A percentile compares a stretch with the other conserved stretches of the same genome.
phyloP scores from a whole-genome alignment of 1,139 yeast species.

The Kluyveromyces sp. region DNA sequence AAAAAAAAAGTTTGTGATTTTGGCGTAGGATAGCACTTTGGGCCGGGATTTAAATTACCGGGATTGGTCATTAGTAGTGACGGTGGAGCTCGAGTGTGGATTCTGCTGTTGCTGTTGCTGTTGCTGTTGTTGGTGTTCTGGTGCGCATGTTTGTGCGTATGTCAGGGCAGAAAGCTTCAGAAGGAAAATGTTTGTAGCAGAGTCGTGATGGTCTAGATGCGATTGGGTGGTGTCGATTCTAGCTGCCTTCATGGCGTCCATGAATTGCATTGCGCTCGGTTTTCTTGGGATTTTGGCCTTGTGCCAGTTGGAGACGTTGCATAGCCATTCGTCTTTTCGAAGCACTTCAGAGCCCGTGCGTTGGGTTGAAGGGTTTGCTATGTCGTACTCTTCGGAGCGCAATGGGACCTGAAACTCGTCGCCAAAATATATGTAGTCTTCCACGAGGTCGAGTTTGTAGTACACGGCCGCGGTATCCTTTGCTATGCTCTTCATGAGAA shows the following conservation, averaged over 20 bases:
- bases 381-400: constrained; percentile 3
- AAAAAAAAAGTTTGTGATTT: too few species aligned
- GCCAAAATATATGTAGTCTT: constrained; percentile 25
- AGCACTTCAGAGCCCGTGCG: neutral
- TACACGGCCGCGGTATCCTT: constrained; percentile 18
- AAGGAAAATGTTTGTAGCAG: constrained; percentile 2
- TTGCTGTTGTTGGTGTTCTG: too few species aligned
- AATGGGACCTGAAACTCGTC: constrained; percentile 17
- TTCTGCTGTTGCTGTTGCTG: too few species aligned
- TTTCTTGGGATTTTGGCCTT: constrained; percentile 10
- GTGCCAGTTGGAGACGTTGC: constrained; percentile 18
- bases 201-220: neutral
- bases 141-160: neutral
- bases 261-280: constrained; percentile 13
- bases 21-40: too few species aligned
- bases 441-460: constrained; percentile 24
- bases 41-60: too few species aligned
- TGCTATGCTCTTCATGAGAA: constrained; percentile 24
- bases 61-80: too few species aligned
- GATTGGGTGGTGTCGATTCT: constrained; percentile 8
- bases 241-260: constrained; percentile 14
- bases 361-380: neutral
- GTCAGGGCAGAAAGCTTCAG: constrained; percentile 1
- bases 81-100: too few species aligned
- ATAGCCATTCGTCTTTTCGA: constrained; percentile 17